phyloP scores from a whole-genome alignment of 805 yeast genomes.

The Hanseniaspora guilliermondii region DNA sequence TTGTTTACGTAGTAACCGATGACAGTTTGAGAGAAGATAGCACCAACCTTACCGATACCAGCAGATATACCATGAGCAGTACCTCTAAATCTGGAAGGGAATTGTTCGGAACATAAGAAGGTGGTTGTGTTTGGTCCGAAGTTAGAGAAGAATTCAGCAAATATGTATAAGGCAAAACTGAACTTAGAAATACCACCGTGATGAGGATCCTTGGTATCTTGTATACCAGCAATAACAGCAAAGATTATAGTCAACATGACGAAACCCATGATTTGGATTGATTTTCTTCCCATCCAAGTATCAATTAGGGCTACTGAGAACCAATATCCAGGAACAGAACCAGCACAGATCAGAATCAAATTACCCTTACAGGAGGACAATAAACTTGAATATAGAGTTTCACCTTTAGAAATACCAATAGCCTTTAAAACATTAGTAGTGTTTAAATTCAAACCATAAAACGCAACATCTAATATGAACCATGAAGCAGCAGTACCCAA shows the following conservation, averaged over 20 bases:
- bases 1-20: conserved; percentile 80
- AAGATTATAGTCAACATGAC: conserved; percentile 55
- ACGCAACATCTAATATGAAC: conserved; percentile 84
- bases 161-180: conserved; percentile 40
- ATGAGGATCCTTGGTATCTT: conserved; percentile 50
- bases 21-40: conserved; percentile 80
- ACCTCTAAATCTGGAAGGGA: conserved; percentile 91
- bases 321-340: conserved; percentile 94
- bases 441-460: conserved; percentile 78
- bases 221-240: conserved; percentile 31
- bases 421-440: conserved; percentile 66
- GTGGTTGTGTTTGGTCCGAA: conserved; percentile 92
- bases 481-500: conserved; percentile 86
- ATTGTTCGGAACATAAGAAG: conserved; percentile 77
- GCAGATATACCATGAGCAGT: conserved; percentile 93
- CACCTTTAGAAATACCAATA: conserved; percentile 68
- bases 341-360: conserved; percentile 84
- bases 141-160: conserved; percentile 78
- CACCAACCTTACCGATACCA: conserved; percentile 85
- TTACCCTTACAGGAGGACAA: conserved; percentile 83
- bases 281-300: conserved; percentile 62
- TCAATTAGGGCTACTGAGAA: conserved; percentile 67
- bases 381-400: conserved; percentile 56
- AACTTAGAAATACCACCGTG: conserved; percentile 34
- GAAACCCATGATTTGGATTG: conserved; percentile 70